Conservation (phyloP, 2,329 filamentous ascomycete species). For the Colletotrichum paranaense region DNA sequence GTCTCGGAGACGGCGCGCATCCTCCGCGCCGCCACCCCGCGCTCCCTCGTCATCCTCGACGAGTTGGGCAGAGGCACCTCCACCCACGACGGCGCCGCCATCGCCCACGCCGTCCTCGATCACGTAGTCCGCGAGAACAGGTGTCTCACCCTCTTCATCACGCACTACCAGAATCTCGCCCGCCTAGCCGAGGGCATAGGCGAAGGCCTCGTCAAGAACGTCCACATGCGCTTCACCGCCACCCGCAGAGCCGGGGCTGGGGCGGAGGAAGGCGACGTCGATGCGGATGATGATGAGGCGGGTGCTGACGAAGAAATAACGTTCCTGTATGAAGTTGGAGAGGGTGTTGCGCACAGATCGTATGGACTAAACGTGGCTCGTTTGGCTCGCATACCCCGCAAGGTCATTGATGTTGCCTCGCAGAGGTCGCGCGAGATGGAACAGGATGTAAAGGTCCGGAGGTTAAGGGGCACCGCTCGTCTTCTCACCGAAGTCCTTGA, state of each 20-base stretch:
- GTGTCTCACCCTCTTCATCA: constrained; percentile 93
- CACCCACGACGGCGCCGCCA: constrained; percentile 96
- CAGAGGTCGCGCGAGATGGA: constrained; percentile 85
- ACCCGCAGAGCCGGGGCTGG: constrained; percentile 39
- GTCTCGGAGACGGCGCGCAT: constrained; percentile 93
- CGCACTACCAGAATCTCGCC: constrained; percentile 91
- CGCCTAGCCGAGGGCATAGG: constrained; percentile 75
- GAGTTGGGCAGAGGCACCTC: constrained; percentile 93
- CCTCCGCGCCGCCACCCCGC: constrained; percentile 85
- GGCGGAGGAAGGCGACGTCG: constrained; percentile 35
- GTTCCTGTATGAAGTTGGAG: constrained; percentile 91
- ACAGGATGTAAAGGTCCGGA: constrained; percentile 72
- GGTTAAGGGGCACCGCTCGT: constrained; percentile 62
- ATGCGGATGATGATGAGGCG: constrained; percentile 31
- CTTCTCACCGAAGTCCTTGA: constrained; percentile 56
- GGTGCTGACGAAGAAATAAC: constrained; percentile 82
- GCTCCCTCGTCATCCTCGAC: constrained; percentile 90
- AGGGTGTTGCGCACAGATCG: constrained; percentile 91
- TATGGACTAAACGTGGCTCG: constrained; percentile 95
- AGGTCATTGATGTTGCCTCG: constrained; percentile 83
- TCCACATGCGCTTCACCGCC: constrained; percentile 89
- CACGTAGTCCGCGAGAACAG: constrained; percentile 80
- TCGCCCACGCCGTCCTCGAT: constrained; percentile 90
- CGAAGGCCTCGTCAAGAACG: constrained; percentile 76
- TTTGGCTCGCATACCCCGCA: constrained; percentile 81